These are phyloP conservation scores for Trametes cubensis DNA, from an alignment of 768 basidiomycete genomes.

Conservation along the genomic window DNA sequence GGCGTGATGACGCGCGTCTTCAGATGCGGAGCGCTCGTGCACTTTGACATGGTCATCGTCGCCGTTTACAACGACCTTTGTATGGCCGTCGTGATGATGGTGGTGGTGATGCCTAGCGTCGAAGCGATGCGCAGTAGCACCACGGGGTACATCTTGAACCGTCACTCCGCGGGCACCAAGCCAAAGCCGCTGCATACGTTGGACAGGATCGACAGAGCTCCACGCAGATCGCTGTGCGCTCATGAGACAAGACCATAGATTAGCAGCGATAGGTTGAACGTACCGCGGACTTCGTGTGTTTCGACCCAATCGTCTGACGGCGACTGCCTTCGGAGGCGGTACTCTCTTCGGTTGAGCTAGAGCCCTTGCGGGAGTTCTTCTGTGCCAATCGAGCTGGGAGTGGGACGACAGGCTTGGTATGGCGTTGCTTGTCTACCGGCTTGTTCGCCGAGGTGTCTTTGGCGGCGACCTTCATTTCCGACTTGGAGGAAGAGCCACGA, in stretches of 20 bases:
- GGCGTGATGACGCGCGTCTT: not conserved
- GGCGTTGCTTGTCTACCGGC: slow-evolving; percentile 1
- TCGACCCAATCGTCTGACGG: not conserved
- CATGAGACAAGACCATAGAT: not conserved
- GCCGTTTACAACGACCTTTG: slow-evolving; percentile 32
- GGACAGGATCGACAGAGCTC: slow-evolving; percentile 24
- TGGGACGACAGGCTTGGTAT: slow-evolving; percentile 16
- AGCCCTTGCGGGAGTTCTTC: slow-evolving; percentile 6
- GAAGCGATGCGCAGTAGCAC: not conserved
- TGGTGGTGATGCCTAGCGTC: slow-evolving; percentile 25
- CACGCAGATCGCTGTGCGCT: slow-evolving; percentile 22
- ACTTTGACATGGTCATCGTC: slow-evolving; percentile 34
- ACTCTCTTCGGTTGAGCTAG: not conserved
- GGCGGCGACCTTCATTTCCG: not conserved
- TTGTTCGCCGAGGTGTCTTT: not conserved
- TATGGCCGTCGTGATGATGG: slow-evolving; percentile 20
- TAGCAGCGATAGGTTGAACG: not conserved
- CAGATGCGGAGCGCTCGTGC: slow-evolving; percentile 13
- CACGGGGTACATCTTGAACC: not conserved
- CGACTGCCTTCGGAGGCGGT: not conserved
- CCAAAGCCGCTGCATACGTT: slow-evolving; percentile 25
- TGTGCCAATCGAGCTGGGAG: slow-evolving; percentile 8
- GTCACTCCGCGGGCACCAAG: slow-evolving; percentile 21
- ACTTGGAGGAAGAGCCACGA: not conserved
- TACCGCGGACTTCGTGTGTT: slow-evolving; percentile 4